phyloP scores from a whole-genome alignment of 768 basidiomycete species.

The Candolleomyces eurysporus region DNA sequence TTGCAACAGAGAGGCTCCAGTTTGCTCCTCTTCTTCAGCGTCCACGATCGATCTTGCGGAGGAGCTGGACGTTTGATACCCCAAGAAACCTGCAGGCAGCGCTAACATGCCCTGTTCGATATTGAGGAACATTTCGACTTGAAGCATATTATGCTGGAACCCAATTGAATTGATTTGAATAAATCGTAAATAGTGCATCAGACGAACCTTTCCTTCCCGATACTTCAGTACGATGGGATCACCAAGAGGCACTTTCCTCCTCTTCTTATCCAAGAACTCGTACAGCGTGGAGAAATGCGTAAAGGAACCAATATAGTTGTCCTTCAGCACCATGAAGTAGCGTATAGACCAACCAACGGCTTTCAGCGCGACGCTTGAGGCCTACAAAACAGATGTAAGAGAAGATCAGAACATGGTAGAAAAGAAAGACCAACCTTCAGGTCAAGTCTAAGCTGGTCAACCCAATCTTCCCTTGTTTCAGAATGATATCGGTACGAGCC shows the following conservation, averaged over 20 bases:
- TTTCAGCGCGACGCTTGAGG: slow-evolving; percentile 57
- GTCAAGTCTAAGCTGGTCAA: slow-evolving; percentile 74
- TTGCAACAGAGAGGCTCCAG: slow-evolving; percentile 57
- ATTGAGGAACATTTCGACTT: slow-evolving; percentile 61
- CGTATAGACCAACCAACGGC: slow-evolving; percentile 85
- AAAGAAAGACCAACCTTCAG: slow-evolving; percentile 49
- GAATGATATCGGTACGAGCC: slow-evolving; percentile 77
- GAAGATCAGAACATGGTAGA: not conserved
- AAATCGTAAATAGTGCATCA: too few relatives aligned
- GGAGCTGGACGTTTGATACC: slow-evolving; percentile 41
- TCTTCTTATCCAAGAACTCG: slow-evolving; percentile 78
- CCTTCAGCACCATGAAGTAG: slow-evolving; percentile 82
- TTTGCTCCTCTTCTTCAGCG: slow-evolving; percentile 22
- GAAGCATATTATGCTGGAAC: slow-evolving; percentile 76
- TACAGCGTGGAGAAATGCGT: slow-evolving; percentile 87
- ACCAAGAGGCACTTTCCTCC: slow-evolving; percentile 57
- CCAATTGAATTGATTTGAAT: too few relatives aligned
- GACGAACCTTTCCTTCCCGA: slow-evolving; percentile 65
- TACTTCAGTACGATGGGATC: slow-evolving; percentile 83
- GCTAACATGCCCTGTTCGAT: slow-evolving; percentile 53
- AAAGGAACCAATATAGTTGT: slow-evolving; percentile 94
- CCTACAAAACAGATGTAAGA: slow-evolving; percentile 31
- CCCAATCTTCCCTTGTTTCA: slow-evolving; percentile 60
- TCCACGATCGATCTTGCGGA: not conserved
- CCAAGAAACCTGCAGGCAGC: slow-evolving; percentile 66